Base-by-base conservation (phyloP, 768 basidiomycete species). In the Termitomyces heimii region DNA sequence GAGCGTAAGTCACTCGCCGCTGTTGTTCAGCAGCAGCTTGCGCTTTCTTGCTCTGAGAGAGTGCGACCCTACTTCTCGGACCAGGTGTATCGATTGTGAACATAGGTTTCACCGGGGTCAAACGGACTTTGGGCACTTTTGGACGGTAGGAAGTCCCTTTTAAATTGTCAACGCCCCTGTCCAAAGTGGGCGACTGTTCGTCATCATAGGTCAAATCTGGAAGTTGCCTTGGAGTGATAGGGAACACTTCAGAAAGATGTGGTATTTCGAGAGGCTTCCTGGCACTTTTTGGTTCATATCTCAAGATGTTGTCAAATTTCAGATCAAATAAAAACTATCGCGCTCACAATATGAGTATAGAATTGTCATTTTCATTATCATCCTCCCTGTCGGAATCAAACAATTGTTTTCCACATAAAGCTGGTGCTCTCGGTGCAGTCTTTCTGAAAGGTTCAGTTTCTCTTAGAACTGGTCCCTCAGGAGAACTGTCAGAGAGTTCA, bases 1-100 rank as follows among this genome's bases (percentile, higher is more conserved):
- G 68, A 3, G 89, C 86, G 66, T 87, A 89, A 4, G 65, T 65
- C 46, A 75, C 77, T 20, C 77, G 74, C 43, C 71, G 72, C 29
- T 67, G 69, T 50, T 76, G 77, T 53, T 84, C 79, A 5, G 73
- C 77, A 26, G 69, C 72, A 14, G 66, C 68, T 42, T 68, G 66
- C 0, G 73, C 70, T 59, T 81, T 84, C 70, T 81, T 80, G 20
- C 68, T n/a, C n/a, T 68, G 53, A 56, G 54, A 22, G 24, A 56
- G 57, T 5, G 53, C 44, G 34, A 48, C 45, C 24, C 50, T 61
- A 4, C 46, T 10, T 39, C 54, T 62, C 3, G 54, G 22, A 31
- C 40, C 32, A n/a, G 53, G 47, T 22, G 46, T 42, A 26, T 26
- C 54, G 16, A 42, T 29, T 24, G n/a, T 50, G 5, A 35, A 39